A percentile compares a stretch with the other conserved stretches of the same genome.
Evolutionary conservation across 257 asterid genomes (phyloP).

Genomic region (Salvia miltiorrhiza): DNA sequence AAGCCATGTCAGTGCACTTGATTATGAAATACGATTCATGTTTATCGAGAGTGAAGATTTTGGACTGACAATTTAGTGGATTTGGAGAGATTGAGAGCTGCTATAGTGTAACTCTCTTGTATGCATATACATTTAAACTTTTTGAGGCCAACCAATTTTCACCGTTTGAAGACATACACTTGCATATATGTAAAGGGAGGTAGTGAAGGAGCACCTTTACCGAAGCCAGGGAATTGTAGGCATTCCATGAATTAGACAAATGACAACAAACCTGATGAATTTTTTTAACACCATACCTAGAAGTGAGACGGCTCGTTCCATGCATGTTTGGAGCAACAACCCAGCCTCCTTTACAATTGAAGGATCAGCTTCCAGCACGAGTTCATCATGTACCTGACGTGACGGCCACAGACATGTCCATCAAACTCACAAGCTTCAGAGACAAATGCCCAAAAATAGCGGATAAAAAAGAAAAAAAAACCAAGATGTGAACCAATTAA

Average conservation of each 20-base stretch:
- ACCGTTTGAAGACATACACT: too few relatives aligned
- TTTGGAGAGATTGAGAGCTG: too few relatives aligned
- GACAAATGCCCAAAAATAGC: not conserved
- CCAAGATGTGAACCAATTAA: not conserved
- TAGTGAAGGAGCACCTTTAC: too few relatives aligned
- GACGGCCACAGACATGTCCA: conserved; percentile 2
- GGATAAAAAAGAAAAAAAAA: not conserved
- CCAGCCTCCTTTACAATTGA: conserved; percentile 80
- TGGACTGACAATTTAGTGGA: not conserved
- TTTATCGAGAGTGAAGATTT: not conserved
- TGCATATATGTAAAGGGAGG: too few relatives aligned
- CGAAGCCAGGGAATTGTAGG: not conserved
- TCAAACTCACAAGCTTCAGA: conserved; percentile 1
- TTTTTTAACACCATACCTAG: conserved; percentile 48
- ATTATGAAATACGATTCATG: not conserved
- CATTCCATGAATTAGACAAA: conserved; percentile 2
- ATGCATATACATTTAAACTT: too few relatives aligned
- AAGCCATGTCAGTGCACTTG: not conserved
- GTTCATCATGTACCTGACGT: conserved; percentile 86
- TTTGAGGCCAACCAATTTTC: too few relatives aligned
- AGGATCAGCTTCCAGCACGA: conserved; percentile 81
- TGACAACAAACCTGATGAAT: not conserved
- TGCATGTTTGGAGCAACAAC: conserved; percentile 62
- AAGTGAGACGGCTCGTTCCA: conserved; percentile 87
- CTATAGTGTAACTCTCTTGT: too few relatives aligned